Evolutionary conservation across 2,329 filamentous ascomycete genomes (phyloP).

Genomic region (Hymenoscyphus linearis): DNA sequence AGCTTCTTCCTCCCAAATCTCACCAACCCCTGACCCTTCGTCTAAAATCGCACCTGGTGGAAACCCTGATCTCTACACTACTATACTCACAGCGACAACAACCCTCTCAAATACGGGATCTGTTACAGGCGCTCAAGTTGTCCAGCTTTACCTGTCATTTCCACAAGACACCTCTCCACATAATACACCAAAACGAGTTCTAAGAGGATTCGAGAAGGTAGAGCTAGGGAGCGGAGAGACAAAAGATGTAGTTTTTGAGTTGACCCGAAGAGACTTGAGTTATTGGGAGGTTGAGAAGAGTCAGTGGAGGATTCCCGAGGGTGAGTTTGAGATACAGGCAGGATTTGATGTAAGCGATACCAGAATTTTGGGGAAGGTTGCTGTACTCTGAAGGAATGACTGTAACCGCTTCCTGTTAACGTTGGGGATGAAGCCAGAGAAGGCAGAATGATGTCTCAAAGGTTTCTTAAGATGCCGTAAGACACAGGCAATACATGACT

Average conservation of each 20-base stretch:
- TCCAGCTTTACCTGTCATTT: constrained; percentile 26
- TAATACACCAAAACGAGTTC: constrained; percentile 35
- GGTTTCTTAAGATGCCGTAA: too few relatives aligned
- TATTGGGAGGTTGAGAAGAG: constrained; percentile 58
- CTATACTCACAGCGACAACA: constrained; percentile 42
- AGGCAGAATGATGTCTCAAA: too few relatives aligned
- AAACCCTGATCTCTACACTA: constrained; percentile 49
- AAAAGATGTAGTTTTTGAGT: constrained; percentile 41
- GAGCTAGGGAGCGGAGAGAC: constrained; percentile 35
- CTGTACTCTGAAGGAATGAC: too few relatives aligned
- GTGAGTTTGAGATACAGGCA: constrained; percentile 18
- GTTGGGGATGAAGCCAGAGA: too few relatives aligned
- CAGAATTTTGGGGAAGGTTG: not conserved
- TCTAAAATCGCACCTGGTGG: constrained; percentile 46
- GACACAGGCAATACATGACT: too few relatives aligned
- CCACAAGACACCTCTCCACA: not conserved
- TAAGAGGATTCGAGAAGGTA: constrained; percentile 59
- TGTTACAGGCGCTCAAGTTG: constrained; percentile 25
- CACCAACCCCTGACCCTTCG: constrained; percentile 48
- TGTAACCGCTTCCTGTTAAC: too few relatives aligned
- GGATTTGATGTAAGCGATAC: constrained; percentile 11
- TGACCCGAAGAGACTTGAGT: constrained; percentile 58
- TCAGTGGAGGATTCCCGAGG: constrained; percentile 45
- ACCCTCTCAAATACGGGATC: constrained; percentile 43
- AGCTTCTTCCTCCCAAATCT: constrained; percentile 35